Percentiles rank a stretch among this genome's conserved stretches.
phyloP scores from a whole-genome alignment of 2,329 filamentous ascomycete genomes.

The Aureobasidium sp. region DNA sequence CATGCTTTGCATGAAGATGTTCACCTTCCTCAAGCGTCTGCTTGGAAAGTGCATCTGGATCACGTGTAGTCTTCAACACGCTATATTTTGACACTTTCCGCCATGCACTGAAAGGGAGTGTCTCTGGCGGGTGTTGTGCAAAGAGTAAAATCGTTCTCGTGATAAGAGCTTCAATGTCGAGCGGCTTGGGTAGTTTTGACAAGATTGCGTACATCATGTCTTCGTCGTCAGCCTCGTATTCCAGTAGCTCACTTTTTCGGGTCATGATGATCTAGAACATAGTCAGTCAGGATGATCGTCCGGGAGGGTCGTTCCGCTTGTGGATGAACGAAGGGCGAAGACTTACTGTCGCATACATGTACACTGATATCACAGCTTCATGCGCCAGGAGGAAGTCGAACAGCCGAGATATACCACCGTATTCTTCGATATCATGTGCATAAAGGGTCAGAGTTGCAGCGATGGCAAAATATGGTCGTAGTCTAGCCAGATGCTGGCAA shows the following conservation, averaged over 20 bases:
- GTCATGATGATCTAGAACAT: slow-evolving; percentile 61
- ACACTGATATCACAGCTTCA: slow-evolving; percentile 82
- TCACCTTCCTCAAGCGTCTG: slow-evolving; percentile 62
- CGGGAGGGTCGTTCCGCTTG: not conserved
- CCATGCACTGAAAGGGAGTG: slow-evolving; percentile 60
- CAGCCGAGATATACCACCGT: slow-evolving; percentile 77
- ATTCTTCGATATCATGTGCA: slow-evolving; percentile 88
- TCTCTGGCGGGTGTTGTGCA: slow-evolving; percentile 61
- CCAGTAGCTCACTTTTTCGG: slow-evolving; percentile 75
- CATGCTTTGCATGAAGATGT: slow-evolving; percentile 62
- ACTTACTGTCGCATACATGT: slow-evolving; percentile 67
- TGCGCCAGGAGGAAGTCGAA: slow-evolving; percentile 87
- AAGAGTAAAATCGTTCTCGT: slow-evolving; percentile 57
- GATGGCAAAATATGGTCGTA: slow-evolving; percentile 82
- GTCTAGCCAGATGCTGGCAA: slow-evolving; percentile 50
- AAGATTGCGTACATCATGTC: slow-evolving; percentile 89
- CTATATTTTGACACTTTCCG: slow-evolving; percentile 63
- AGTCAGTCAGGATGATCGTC: slow-evolving; percentile 4
- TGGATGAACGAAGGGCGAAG: not conserved
- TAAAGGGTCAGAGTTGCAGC: slow-evolving; percentile 94
- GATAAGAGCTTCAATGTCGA: slow-evolving; percentile 75
- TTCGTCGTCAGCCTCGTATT: slow-evolving; percentile 66
- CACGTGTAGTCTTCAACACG: slow-evolving; percentile 74
- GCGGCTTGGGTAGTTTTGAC: slow-evolving; percentile 73
- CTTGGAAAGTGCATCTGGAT: slow-evolving; percentile 40